Percentiles rank a stretch among this genome's conserved stretches.
Conservation (phyloP, 2,329 filamentous ascomycete species). For the Fusarium sp. region DNA sequence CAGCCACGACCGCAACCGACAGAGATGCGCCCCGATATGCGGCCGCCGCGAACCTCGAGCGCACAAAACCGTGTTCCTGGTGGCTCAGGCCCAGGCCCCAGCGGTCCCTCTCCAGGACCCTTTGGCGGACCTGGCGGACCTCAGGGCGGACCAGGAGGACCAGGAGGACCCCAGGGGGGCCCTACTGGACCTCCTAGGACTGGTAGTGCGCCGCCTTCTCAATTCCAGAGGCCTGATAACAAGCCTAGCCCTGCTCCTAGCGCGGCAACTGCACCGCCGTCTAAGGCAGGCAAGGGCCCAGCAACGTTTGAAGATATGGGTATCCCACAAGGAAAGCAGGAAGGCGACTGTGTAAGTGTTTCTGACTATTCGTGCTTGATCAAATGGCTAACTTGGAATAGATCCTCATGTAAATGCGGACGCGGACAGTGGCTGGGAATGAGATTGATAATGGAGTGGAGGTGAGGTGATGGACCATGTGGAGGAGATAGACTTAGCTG, state of each 20-base stretch:
- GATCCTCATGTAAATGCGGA: conserved; percentile 42
- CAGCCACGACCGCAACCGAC: conserved; percentile 7
- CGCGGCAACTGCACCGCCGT: conserved; percentile 50
- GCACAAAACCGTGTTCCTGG: conserved; percentile 34
- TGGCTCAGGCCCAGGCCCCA: conserved; percentile 35
- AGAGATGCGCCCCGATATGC: conserved; percentile 11
- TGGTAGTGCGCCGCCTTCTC: conserved; percentile 51
- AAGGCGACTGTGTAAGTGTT: conserved; percentile 85
- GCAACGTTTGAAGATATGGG: conserved; percentile 99
- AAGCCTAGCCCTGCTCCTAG: conserved; percentile 46
- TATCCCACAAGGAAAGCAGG: conserved; percentile 80
- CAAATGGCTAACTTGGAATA: conserved; percentile 18
- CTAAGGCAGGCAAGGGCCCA: conserved; percentile 71
- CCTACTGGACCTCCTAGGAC: conserved; percentile 42
- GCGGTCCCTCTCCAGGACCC: conserved; percentile 39
- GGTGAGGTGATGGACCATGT: conserved; percentile 8
- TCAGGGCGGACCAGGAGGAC: not conserved
- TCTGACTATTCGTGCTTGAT: not conserved
- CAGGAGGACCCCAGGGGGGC: conserved; percentile 27
- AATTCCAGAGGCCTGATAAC: conserved; percentile 41
- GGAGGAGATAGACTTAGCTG: conserved; percentile 20
- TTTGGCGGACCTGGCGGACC: conserved; percentile 21
- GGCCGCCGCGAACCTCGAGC: conserved; percentile 39
- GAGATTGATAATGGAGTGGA: not conserved
- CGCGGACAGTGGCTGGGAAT: not conserved